phyloP scores from a whole-genome alignment of 75 land plant genomes.

The Picea glauca region DNA sequence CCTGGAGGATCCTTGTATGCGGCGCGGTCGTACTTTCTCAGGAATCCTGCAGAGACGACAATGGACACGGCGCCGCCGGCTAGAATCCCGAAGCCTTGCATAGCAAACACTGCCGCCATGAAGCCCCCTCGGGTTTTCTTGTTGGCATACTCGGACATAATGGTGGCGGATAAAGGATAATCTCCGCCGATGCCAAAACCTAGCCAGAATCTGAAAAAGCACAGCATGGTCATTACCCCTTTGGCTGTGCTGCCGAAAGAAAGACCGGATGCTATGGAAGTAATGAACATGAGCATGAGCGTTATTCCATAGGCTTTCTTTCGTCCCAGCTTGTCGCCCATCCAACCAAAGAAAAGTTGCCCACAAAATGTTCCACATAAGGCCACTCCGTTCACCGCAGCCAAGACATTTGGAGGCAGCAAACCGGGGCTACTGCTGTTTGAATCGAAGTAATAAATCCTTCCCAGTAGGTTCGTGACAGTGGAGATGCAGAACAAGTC shows the following conservation, averaged over 20 bases:
- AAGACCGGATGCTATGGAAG: conserved; percentile 52
- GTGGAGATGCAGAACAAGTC: conserved; percentile 29
- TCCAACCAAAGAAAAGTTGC: conserved; percentile 61
- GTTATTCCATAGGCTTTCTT: conserved; percentile 52
- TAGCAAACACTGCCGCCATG: conserved; percentile 37
- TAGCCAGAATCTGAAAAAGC: conserved; percentile 62
- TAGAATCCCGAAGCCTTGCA: conserved; percentile 58
- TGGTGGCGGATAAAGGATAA: conserved; percentile 50
- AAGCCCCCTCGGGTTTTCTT: conserved; percentile 43
- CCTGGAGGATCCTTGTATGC: conserved; percentile 15
- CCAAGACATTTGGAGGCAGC: conserved; percentile 32
- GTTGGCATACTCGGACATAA: conserved; percentile 57
- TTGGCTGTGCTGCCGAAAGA: conserved; percentile 42
- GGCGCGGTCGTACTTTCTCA: conserved; percentile 14
- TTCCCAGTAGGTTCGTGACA: conserved; percentile 25
- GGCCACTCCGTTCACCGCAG: conserved; percentile 57
- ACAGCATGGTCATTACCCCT: conserved; percentile 46
- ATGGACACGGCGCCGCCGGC: conserved; percentile 42
- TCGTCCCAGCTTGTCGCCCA: conserved; percentile 47
- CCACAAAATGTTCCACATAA: conserved; percentile 47
- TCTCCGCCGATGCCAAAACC: conserved; percentile 60
- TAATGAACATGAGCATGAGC: conserved; percentile 47
- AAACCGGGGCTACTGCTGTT: conserved; percentile 18
- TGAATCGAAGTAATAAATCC: conserved; percentile 32
- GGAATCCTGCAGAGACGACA: conserved; percentile 27